Evolutionary conservation across 331 rosid genomes (phyloP), one percentile per base, ranked within the genome.

Genomic region (Arachis monticola): DNA sequence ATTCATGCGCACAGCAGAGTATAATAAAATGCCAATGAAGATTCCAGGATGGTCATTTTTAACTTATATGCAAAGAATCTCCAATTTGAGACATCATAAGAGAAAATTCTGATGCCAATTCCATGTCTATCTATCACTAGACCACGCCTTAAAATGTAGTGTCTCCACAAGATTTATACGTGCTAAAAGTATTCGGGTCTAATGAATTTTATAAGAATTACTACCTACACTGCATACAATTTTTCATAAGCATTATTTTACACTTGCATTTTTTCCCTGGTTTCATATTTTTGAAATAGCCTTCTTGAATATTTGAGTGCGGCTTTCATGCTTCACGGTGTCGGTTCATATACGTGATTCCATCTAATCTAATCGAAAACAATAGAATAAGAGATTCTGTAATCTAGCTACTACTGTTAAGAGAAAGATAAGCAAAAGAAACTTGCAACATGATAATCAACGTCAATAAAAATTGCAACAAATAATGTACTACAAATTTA

Each of bases 401-500:
- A 40, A 67, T 42, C 60, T 35, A 66, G 67, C 57, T 66, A 10
- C 42, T 48, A 7, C 50, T 27, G 14, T 65, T 12, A 56, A 58
- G 50, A 57, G 52, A 68, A 69, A 66, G 7, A 31, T 69, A 63
- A 74, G 69, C 47, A 67, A 27, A 67, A 60, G 76, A 61, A 57
- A 60, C 61, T 60, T 69, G 76, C 56, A 70, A 69, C 44, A 66
- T 7, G 41, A 66, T 55, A 62, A 74, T 62, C 62, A 47, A 38
- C 69, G 70, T 40, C 60, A 62, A 52, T 9, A 9, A 62, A 75
- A 69, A 14, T 60, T 69, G 38, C 48, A 51, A 75, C 61, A 57
- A 69, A 41, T 57, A 30, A 79, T 70, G 67, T 79, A 69, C 40
- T 68, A 45, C 83, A 65, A 65, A 32, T 40, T 60, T 64, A 70